phyloP scores from a whole-genome alignment of 192 early-diverging fungal genomes.

The Backusella morwellensis region DNA sequence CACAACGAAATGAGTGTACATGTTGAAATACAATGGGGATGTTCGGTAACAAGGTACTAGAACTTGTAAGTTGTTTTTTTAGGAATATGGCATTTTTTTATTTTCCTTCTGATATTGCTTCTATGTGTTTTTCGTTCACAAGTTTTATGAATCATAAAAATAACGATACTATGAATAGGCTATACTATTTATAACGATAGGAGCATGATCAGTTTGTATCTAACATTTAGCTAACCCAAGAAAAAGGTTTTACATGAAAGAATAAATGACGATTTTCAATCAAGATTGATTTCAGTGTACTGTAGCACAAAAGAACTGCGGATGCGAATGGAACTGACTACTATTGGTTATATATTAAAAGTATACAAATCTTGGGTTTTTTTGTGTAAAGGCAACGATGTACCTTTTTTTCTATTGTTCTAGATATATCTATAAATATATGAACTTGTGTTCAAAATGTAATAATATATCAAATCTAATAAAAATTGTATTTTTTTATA shows the following conservation, averaged over 20 bases:
- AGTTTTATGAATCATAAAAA: not conserved
- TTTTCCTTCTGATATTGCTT: not conserved
- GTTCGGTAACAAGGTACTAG: not conserved
- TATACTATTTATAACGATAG: not conserved
- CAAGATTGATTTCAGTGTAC: not conserved
- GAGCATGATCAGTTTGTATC: not conserved
- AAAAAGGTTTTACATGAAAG: not conserved
- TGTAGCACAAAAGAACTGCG: not conserved
- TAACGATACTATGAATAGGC: not conserved
- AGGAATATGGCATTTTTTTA: not conserved
- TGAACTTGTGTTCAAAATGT: not conserved
- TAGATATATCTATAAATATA: not conserved
- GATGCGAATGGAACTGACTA: not conserved
- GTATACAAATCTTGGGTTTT: conserved; percentile 1
- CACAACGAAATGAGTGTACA: not conserved
- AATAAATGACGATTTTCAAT: conserved; percentile 2
- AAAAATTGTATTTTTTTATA: not conserved
- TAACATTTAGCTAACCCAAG: not conserved
- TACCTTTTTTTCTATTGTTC: conserved; percentile 6
- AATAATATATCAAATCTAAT: not conserved
- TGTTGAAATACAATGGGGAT: not conserved
- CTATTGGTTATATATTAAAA: not conserved
- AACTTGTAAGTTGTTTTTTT: not conserved
- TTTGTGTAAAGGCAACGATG: not conserved
- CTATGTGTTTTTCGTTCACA: not conserved